Base-by-base conservation (phyloP, 2,329 filamentous ascomycete genomes). In the Diaporthe aspalathi region DNA sequence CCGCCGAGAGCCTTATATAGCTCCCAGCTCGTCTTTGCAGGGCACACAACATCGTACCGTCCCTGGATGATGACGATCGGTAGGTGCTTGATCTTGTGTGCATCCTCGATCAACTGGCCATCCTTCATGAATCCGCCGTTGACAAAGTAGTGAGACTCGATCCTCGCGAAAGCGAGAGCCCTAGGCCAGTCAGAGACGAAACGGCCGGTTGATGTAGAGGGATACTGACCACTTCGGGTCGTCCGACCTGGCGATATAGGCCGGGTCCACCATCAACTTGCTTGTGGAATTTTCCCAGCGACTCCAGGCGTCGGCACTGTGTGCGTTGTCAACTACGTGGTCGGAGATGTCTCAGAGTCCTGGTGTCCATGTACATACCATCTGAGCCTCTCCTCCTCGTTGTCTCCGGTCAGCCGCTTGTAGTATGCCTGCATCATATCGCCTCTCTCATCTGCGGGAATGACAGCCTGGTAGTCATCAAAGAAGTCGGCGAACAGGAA, bases 11-110 rank as follows among this genome's bases (percentile, higher is more conserved):
- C 79, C 69, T 83, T 79, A 66, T 84, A 81, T 47, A 85, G 69
- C 14, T 82, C 80, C 81, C 81, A 85, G 22, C 81, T 81, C 22
- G 81, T 82, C 69, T 80, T 79, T 3, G 83, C 79, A 6, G 83
- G 82, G 72, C 83, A 84, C 4, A 85, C 80, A 17, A 85, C 75
- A 75, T 85, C 84, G 66, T 84, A 84, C n/a, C 84, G 78, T 0
- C 83, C 84, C 72, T 85, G 83, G 17, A 85, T 78, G 49, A 85
- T 83, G 12, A 78, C 74, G 17, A 76, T 79, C 4, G 78, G 75
- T 4, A 79, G 68, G 68, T 78, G 76, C 57, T 73, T 75, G 70
- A 80, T 78, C 65, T 77, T 78, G 40, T 75, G 70, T 1, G 76
- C 76, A 14, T 77, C 75, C 20, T 73, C 62, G 24, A 79, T 73